These are phyloP conservation scores for Smallanthus sonchifolius DNA, from an alignment of 129 eudicot species.

Conservation along the genomic window DNA sequence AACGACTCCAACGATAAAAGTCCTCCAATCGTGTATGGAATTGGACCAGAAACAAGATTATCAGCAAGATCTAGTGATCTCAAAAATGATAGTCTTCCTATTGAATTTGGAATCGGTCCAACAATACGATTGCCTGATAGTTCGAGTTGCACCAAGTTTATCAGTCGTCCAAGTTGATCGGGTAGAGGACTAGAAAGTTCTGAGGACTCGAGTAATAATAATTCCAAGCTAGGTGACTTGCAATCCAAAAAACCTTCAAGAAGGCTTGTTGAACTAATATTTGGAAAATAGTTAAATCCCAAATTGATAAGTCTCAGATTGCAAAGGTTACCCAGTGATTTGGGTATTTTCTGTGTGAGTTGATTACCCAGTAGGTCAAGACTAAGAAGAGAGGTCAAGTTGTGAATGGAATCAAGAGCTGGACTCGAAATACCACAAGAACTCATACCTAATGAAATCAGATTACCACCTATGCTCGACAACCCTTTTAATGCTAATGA, in stretches of 20 bases:
- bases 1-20: not conserved
- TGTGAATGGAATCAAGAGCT: slow-evolving; percentile 6
- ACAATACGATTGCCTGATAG: not conserved
- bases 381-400: slow-evolving; percentile 19
- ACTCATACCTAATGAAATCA: not conserved
- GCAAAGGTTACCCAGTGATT: not conserved
- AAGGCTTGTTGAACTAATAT: not conserved
- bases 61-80: not conserved
- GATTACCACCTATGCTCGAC: not conserved
- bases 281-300: not conserved
- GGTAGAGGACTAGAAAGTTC: not conserved
- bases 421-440: not conserved
- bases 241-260: slow-evolving; percentile 3
- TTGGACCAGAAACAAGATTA: not conserved
- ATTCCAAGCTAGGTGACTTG: slow-evolving; percentile 4
- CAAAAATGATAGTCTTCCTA: not conserved
- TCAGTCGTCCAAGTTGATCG: not conserved
- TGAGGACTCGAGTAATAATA: not conserved
- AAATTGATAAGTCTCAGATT: not conserved
- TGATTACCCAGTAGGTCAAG: not conserved
- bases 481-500: not conserved
- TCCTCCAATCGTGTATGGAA: slow-evolving; percentile 3
- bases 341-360: not conserved
- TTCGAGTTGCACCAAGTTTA: not conserved
- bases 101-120: not conserved